phyloP scores from a whole-genome alignment of 1,284 basidiomycete genomes.

The Athelia psychrophila region DNA sequence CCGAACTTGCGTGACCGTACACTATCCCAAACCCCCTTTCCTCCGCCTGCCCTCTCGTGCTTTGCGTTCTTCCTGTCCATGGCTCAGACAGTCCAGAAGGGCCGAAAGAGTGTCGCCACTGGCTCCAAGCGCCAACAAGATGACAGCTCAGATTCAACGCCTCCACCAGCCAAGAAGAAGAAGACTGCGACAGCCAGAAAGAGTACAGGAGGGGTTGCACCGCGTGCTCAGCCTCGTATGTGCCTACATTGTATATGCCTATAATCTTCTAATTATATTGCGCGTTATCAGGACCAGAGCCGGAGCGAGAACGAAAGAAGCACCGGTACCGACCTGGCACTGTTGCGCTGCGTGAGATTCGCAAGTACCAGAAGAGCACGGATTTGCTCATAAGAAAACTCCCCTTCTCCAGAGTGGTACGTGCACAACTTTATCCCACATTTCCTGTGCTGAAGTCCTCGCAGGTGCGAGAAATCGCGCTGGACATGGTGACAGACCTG shows the following conservation, averaged over 20 bases:
- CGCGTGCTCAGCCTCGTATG: conserved; percentile 17
- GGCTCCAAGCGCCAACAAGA: conserved; percentile 39
- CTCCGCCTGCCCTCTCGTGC: too few relatives aligned
- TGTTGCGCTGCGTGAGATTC: conserved; percentile 86
- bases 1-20: too few relatives aligned
- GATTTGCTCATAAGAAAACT: conserved; percentile 85
- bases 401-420: conserved; percentile 88
- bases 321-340: conserved; percentile 83
- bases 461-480: conserved; percentile 89
- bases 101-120: conserved; percentile 23
- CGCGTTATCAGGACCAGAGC: conserved; percentile 19
- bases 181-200: conserved; percentile 69
- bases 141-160: conserved; percentile 30
- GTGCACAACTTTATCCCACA: conserved; percentile 24
- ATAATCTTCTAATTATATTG: conserved; percentile 1
- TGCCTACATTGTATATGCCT: conserved; percentile 14
- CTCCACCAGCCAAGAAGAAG: conserved; percentile 43
- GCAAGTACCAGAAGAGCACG: conserved; percentile 92
- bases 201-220: conserved; percentile 63
- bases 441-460: conserved; percentile 6
- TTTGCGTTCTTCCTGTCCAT: conserved; percentile 25
- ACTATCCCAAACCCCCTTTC: too few relatives aligned
- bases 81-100: conserved; percentile 49
- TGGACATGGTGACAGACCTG: conserved; percentile 80
- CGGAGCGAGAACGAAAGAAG: conserved; percentile 40